These are phyloP conservation scores for Macrophomina pseudophaseolina DNA, from an alignment of 2,329 filamentous ascomycete genomes.

Conservation along the genomic window DNA sequence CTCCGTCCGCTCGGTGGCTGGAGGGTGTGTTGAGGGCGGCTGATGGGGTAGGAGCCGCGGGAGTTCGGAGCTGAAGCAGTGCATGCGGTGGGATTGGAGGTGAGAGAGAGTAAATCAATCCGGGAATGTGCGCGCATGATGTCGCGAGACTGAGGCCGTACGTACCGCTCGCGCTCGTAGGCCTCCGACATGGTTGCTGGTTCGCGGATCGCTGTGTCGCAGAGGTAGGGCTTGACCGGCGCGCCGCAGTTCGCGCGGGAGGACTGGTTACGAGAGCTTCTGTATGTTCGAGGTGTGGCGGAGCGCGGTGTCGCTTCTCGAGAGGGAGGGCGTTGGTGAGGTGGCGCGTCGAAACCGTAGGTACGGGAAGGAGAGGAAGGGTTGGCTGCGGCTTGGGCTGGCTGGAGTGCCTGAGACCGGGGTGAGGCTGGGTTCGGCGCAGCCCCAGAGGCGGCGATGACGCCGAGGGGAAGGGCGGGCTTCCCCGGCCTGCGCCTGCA, in stretches of 20 bases:
- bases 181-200: conserved; percentile 57
- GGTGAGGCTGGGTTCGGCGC: not conserved
- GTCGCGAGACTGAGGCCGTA: conserved; percentile 21
- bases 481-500: not conserved
- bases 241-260: not conserved
- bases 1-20: not conserved
- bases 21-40: not conserved
- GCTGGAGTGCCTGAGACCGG: conserved; percentile 5
- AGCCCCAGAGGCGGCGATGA: not conserved
- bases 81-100: conserved; percentile 15
- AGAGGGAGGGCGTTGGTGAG: not conserved
- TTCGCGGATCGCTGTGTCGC: not conserved
- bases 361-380: not conserved
- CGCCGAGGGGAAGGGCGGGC: not conserved
- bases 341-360: not conserved
- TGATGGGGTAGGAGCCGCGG: not conserved
- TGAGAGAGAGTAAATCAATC: not conserved
- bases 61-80: not conserved
- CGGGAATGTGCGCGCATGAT: not conserved
- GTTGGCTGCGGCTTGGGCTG: not conserved
- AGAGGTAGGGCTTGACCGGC: not conserved
- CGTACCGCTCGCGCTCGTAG: conserved; percentile 65
- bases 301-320: not conserved
- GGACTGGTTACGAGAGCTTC: too few species aligned
- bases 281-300: not conserved